Percentiles rank a stretch among this genome's conserved stretches.
These are phyloP conservation scores for Scheffersomyces segobiensis DNA, from an alignment of 1,139 yeast genomes.

Conservation along the genomic window DNA sequence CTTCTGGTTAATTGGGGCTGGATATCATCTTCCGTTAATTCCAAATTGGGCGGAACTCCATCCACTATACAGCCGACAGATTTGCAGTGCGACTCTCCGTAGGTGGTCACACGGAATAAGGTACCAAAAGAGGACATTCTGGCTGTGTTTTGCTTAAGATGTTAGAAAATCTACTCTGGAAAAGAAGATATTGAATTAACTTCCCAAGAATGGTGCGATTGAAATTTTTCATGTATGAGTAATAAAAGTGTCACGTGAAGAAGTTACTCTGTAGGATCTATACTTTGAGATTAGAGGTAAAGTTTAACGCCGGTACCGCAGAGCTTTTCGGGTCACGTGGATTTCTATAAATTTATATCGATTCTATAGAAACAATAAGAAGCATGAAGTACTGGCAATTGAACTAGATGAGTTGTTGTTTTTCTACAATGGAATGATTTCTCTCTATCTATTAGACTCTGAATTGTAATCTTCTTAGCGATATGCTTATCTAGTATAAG, in stretches of 20 bases:
- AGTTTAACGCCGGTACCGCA: no score
- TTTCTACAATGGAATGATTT: no score
- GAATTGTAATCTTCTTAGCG: no score
- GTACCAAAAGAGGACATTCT: constrained; percentile 48
- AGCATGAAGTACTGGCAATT: no score
- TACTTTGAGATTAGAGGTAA: no score
- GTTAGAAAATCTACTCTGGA: not conserved
- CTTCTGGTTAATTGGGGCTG: constrained; percentile 96
- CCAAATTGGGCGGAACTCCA: constrained; percentile 96
- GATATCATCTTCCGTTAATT: constrained; percentile 78
- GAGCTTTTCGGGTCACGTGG: no score
- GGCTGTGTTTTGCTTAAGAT: constrained; percentile 1
- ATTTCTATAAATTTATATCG: no score
- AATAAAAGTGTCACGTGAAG: not conserved
- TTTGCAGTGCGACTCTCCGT: constrained; percentile 97
- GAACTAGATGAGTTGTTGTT: no score
- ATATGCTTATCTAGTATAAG: no score
- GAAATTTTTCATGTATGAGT: not conserved
- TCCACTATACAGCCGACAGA: constrained; percentile 99
- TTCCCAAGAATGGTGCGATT: not conserved
- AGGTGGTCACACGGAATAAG: constrained; percentile 75
- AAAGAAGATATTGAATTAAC: not conserved
- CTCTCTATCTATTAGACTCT: no score
- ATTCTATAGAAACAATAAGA: no score
- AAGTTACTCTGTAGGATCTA: not conserved